Percentiles rank a stretch among this genome's conserved stretches.
phyloP scores from a whole-genome alignment of 371 early-diverging fungal species.

The Mortierella sp. region DNA sequence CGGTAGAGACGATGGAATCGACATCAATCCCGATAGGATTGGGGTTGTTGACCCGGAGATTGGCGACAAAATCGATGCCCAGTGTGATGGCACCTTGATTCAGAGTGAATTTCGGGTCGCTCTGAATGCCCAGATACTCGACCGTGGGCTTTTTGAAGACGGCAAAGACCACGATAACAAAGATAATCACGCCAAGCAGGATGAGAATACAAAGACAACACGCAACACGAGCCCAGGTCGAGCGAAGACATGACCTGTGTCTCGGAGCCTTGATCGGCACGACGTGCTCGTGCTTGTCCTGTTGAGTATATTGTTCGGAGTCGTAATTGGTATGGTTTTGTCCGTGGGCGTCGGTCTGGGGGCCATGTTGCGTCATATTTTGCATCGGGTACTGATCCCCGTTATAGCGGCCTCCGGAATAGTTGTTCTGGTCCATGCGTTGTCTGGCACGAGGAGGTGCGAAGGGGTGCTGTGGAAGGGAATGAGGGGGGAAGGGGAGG shows the following conservation, averaged over 20 bases:
- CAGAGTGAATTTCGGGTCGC: constrained; percentile 25
- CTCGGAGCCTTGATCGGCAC: constrained; percentile 8
- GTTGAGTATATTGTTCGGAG: background rate
- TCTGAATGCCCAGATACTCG: constrained; percentile 22
- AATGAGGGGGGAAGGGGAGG: too few relatives aligned
- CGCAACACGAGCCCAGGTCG: constrained; percentile 25
- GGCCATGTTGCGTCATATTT: constrained; percentile 9
- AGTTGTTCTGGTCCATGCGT: constrained; percentile 1
- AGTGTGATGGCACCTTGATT: constrained; percentile 35
- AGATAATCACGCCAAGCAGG: constrained; percentile 17
- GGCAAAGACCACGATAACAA: constrained; percentile 33
- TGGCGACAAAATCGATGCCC: constrained; percentile 28
- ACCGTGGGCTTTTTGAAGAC: constrained; percentile 35
- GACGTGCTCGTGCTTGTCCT: constrained; percentile 2
- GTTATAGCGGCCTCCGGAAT: background rate
- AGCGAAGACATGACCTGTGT: too few relatives aligned
- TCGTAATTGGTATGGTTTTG: background rate
- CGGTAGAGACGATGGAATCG: constrained; percentile 57
- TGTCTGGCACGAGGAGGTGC: background rate
- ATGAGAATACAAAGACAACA: constrained; percentile 29
- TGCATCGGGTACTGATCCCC: constrained; percentile 12
- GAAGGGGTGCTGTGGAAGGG: too few relatives aligned
- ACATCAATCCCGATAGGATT: constrained; percentile 65
- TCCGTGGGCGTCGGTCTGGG: constrained; percentile 9
- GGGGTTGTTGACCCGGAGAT: constrained; percentile 65